Evolutionary conservation across 345 rosid species (phyloP).

Genomic region (Salix viminalis): DNA sequence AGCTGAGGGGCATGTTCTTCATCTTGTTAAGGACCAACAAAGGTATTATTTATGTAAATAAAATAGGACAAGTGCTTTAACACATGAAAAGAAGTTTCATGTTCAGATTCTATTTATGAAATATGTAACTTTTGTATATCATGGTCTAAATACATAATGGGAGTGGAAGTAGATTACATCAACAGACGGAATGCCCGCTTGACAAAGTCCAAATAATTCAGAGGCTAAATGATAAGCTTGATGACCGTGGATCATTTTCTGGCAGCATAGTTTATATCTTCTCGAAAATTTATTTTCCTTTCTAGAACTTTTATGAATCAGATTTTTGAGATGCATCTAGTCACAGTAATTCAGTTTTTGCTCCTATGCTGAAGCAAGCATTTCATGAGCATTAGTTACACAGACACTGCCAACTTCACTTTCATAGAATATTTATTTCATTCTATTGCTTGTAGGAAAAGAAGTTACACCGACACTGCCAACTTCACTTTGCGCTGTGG

Average conservation of each 20-base stretch:
- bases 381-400: neutral
- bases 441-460: constrained; percentile 47
- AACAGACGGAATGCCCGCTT: neutral
- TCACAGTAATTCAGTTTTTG: neutral
- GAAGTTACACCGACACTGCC: constrained; percentile 73
- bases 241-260: neutral
- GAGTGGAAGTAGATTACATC: neutral
- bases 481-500: constrained; percentile 89
- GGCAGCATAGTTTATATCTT: neutral
- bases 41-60: constrained; percentile 37
- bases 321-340: neutral
- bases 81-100: neutral
- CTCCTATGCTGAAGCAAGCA: neutral
- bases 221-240: neutral
- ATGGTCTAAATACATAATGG: neutral
- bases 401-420: too few relatives aligned
- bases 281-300: neutral
- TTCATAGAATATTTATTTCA: neutral
- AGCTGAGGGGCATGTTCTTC: constrained; percentile 50
- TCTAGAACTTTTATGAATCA: neutral
- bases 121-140: neutral
- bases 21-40: constrained; percentile 72
- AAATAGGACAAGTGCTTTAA: neutral
- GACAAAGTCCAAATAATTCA: neutral
- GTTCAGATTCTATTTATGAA: neutral